These are phyloP conservation scores for Pleurozium schreberi DNA, from an alignment of 225 moss, liverwort and hornwort species.

Conservation along the genomic window DNA sequence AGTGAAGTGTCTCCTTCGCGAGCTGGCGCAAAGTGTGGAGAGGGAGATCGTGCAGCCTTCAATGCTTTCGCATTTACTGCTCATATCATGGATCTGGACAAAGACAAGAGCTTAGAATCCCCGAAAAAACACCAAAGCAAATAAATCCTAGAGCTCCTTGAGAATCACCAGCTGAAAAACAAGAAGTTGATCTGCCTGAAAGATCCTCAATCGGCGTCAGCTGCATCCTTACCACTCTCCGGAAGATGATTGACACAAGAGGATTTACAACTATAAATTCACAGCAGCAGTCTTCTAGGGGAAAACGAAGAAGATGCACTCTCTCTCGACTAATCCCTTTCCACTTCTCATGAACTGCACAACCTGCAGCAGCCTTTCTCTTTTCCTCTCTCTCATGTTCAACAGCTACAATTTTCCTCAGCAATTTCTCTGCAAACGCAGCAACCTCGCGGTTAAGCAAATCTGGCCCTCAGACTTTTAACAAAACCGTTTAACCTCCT, in stretches of 20 bases:
- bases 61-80: background rate
- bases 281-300: constrained; percentile 9
- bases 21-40: background rate
- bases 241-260: constrained; percentile 17
- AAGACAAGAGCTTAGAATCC: background rate
- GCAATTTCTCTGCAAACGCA: background rate
- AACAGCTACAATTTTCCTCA: background rate
- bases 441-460: background rate
- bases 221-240: constrained; percentile 40
- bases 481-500: background rate
- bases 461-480: background rate
- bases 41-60: background rate
- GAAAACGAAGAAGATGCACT: constrained; percentile 12
- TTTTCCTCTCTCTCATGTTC: background rate
- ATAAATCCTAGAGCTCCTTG: background rate
- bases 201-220: constrained; percentile 20
- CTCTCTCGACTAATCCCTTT: constrained; percentile 12
- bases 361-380: constrained; percentile 16
- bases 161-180: background rate
- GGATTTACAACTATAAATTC: constrained; percentile 16
- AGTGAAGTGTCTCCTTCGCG: background rate
- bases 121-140: background rate
- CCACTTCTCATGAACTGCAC: constrained; percentile 24
- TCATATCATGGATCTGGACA: background rate
- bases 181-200: background rate